Evolutionary conservation across 495 filamentous ascomycete species (phyloP), one percentile per base, ranked within the genome.

Genomic region (Aspergillus baeticus): DNA sequence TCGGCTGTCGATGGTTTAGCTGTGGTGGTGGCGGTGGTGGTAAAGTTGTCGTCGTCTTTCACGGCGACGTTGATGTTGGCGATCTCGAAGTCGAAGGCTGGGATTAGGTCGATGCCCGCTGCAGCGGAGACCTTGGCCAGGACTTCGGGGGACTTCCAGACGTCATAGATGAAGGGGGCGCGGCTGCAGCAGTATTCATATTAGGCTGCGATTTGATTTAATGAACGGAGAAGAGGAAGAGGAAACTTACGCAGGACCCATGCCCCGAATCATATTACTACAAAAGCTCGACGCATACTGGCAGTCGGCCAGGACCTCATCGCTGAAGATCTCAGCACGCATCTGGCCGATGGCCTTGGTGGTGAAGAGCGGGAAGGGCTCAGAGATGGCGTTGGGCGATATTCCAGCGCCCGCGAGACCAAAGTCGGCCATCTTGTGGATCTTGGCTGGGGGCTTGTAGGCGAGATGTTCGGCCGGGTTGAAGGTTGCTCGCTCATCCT

Each of bases 41-140:
- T 60, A 72, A 70, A 39, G 76, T 29, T 2, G 7, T 37, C 18
- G 6, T 23, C 70, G 29, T 75, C 71, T 44, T 80, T 79, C 18
- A 88, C 76, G 0, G 83, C 84, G 46, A 90, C 74, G 63, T 91
- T 91, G 68, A 89, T 81, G 62, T 88, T 81, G 2, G 78, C 87
- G 59, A 90, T 86, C 55, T 91, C 88, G 62, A 80, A 83, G 67
- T 90, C 86, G 70, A 87, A 83, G 10, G 75, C 76, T 0, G 86
- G 81, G 44, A 87, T 76, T 5, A 90, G 72, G 11, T 89, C 87
- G 26, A 90, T 78, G 6, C 87, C 86, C 6, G 87, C 87, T n/a
- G 89, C 77, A 51, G 82, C 76, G 10, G 87, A 89, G 35, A 90
- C 72, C 59, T 82, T 82, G 5, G 71, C 66, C 1, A 90, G 76